Percentiles rank a stretch among this genome's conserved stretches.
These are phyloP conservation scores for Amniculicola lignicola DNA, from an alignment of 495 filamentous ascomycete species.

Conservation along the genomic window DNA sequence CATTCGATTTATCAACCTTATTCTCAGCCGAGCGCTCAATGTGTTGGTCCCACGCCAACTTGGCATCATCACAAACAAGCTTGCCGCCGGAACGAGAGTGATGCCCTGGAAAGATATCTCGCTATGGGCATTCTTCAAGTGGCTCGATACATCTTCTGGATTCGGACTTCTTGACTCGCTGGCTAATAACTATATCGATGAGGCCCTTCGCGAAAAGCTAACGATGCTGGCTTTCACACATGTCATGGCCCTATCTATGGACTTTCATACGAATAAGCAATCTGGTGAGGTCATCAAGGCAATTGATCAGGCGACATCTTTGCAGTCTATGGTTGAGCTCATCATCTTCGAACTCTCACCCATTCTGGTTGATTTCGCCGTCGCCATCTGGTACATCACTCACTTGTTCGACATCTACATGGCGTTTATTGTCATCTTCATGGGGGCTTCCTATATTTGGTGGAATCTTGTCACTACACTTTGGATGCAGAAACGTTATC, in stretches of 20 bases:
- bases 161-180: slow-evolving; percentile 22
- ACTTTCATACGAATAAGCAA: slow-evolving; percentile 74
- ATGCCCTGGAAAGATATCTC: slow-evolving; percentile 38
- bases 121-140: slow-evolving; percentile 38
- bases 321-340: slow-evolving; percentile 63
- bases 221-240: slow-evolving; percentile 66
- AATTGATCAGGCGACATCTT: slow-evolving; percentile 60
- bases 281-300: slow-evolving; percentile 68
- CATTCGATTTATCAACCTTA: slow-evolving; percentile 23
- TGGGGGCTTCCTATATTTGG: slow-evolving; percentile 62
- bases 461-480: slow-evolving; percentile 27
- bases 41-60: slow-evolving; percentile 39
- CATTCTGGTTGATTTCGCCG: slow-evolving; percentile 65
- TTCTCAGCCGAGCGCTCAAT: slow-evolving; percentile 37
- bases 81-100: slow-evolving; percentile 1
- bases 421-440: slow-evolving; percentile 63
- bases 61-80: slow-evolving; percentile 41
- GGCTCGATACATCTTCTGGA: slow-evolving; percentile 20
- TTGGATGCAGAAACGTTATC: slow-evolving; percentile 6
- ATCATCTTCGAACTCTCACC: slow-evolving; percentile 66
- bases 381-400: slow-evolving; percentile 68
- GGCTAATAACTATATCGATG: slow-evolving; percentile 49
- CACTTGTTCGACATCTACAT: slow-evolving; percentile 70
- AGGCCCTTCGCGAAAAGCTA: slow-evolving; percentile 57
- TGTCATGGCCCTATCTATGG: slow-evolving; percentile 71